A percentile compares a stretch with the other conserved stretches of the same genome.
Evolutionary conservation across 805 yeast genomes (phyloP).

Genomic region (Monosporozyma yasuniensis): DNA sequence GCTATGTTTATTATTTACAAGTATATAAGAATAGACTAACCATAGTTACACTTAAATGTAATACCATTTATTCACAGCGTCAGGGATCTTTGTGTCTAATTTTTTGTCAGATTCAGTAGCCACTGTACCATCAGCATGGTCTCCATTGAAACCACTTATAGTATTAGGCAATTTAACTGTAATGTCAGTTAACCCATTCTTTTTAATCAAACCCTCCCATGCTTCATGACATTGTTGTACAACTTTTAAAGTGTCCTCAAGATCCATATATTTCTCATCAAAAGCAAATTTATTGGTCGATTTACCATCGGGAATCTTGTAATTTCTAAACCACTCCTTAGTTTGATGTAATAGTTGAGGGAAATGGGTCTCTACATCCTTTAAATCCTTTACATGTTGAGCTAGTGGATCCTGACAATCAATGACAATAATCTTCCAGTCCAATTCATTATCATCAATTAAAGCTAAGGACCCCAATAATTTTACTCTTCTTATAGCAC

Average conservation of each 20-base stretch:
- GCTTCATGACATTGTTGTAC: conserved; percentile 57
- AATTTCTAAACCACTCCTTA: conserved; percentile 72
- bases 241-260: conserved; percentile 48
- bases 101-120: background rate
- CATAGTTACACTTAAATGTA: conserved; percentile 11
- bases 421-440: conserved; percentile 82
- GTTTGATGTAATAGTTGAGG: conserved; percentile 68
- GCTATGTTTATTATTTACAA: background rate
- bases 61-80: conserved; percentile 32
- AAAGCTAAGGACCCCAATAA: conserved; percentile 69
- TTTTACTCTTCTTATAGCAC: conserved; percentile 58
- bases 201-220: conserved; percentile 50
- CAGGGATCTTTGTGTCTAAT: conserved; percentile 27
- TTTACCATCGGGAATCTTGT: conserved; percentile 78
- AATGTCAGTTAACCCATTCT: background rate
- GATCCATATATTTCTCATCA: conserved; percentile 55
- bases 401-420: conserved; percentile 61
- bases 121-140: conserved; percentile 13
- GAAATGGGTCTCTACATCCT: conserved; percentile 57
- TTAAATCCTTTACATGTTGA: conserved; percentile 46
- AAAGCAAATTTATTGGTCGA: conserved; percentile 68
- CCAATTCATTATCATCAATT: conserved; percentile 91
- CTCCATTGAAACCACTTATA: background rate
- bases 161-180: background rate
- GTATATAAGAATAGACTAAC: background rate